These are phyloP conservation scores for Nicotiana paniculata DNA, from an alignment of 257 asterid genomes.

Conservation along the genomic window DNA sequence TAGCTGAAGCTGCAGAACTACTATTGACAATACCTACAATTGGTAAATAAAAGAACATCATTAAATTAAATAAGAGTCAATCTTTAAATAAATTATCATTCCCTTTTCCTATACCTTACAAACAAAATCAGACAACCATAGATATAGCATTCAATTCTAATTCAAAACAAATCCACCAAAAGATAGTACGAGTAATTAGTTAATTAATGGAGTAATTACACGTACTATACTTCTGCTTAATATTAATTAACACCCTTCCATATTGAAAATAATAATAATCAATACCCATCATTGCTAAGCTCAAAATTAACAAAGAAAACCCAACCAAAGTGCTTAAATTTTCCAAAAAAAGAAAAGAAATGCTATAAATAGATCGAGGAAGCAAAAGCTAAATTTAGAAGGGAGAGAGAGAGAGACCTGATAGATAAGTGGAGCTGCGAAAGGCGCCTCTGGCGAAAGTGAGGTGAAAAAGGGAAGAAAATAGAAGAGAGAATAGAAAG, in stretches of 20 bases:
- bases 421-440: slow-evolving; percentile 16
- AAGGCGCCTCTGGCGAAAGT: slow-evolving; percentile 32
- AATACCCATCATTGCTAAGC: background rate
- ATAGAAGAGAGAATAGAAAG: slow-evolving; percentile 35
- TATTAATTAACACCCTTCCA: too few species aligned
- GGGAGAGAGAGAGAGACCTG: slow-evolving; percentile 26
- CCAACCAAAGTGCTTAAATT: background rate
- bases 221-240: background rate
- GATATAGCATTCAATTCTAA: background rate
- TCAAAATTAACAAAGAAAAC: background rate
- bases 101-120: background rate
- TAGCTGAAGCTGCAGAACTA: slow-evolving; percentile 31
- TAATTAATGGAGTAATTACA: background rate
- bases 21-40: slow-evolving; percentile 27
- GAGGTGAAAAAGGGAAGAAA: slow-evolving; percentile 31
- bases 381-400: background rate
- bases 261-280: background rate
- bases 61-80: background rate
- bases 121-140: background rate
- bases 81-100: background rate
- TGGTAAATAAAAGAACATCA: background rate
- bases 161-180: background rate
- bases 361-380: background rate
- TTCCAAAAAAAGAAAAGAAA: too few species aligned
- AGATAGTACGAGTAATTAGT: background rate